Evolutionary conservation across 108 stramenopile genomes (phyloP), one percentile per base, ranked within the genome.

Genomic region (Fistulifera solaris): DNA sequence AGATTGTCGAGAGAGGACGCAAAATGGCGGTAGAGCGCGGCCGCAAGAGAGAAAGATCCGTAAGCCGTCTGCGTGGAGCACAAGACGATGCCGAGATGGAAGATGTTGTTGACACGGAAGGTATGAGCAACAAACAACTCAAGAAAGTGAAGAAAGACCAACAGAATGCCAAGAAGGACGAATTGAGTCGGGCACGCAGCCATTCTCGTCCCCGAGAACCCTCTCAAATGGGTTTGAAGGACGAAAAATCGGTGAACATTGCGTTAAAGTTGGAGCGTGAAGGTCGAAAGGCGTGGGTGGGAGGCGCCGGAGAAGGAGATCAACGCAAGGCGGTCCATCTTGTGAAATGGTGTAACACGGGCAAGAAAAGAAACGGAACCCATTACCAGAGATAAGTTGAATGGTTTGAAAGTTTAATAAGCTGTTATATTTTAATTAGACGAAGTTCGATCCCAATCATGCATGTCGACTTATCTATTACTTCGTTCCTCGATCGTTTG

Each of bases 301-400:
- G 86, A 19, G 73, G 61, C 16, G 65, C 76, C 27, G 91, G 91
- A 26, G 91, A 93, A 48, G 91, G 91, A 42, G 91, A 93, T 67
- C 81, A 88, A 1, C 82, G 77, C 39, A 93, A 93, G 81, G 61
- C 63, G 14, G 91, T 86, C 42, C 91, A 93, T 58, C 62, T 93
- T 56, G 84, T 93, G 18, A 84, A 87, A 54, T 93, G 91, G 91
- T 84, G 83, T 80, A 93, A 93, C 68, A 93, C 91, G 7, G 91
- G 91, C 40, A 93, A 93, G 72, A 93, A 93, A 59, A 64, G 91
- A 54, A 88, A 79, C 58, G 91, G 91, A 41, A 93, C 91, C n/a
- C 84, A 86, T 57, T 70, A 76, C 54, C 67, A 66, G 54, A 68
- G 79, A 26, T 76, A 74, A 35, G 3, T 8, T 6, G 3, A 35